Base-by-base conservation (phyloP, 108 stramenopile species). In the Fragilariopsis cylindrus region DNA sequence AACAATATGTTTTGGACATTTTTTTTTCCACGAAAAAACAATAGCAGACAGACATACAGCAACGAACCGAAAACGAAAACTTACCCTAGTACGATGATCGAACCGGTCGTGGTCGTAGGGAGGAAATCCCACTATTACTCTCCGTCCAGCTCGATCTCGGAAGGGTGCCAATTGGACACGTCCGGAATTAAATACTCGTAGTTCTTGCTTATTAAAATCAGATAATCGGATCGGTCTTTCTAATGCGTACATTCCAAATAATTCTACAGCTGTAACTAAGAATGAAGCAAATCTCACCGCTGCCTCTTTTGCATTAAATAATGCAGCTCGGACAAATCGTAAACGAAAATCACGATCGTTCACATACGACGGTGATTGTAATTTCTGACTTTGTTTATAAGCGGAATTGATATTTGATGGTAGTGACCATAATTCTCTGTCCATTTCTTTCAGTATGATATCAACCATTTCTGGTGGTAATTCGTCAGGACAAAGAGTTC, bases 281-380 rank as follows among this genome's bases (percentile, higher is more conserved):
- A 67, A 46, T 5, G 43, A 19, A 3, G 47, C 40, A 43, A 79
- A 39, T 3, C 74, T 68, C 3, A 39, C 13, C 2, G 78, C 78
- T 7, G 78, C 78, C 15, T 18, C 16, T 12, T 42, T 43, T 0
- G 78, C 56, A 70, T 79, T 62, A 52, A 75, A 75, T 8, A 56
- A 45, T n/a, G 69, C 69, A 13, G 78, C 53, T 11, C 78, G 73
- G 47, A 79, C 54, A 69, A 79, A 75, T 40, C 70, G 52, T 52
- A 79, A 68, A 11, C 74, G 78, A 70, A 79, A 79, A n/a, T 57
- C 30, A 11, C 3, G 7, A 12, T 18, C 15, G 57, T 63, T 46
- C 6, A 79, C 74, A 19, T 75, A 75, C 30, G 67, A 48, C 3
- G 39, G 21, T 6, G 67, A 18, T 15, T 53, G n/a, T 12, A 69